Conservation (phyloP, 1,284 basidiomycete species). For the Cryptococcus depauperatus region DNA sequence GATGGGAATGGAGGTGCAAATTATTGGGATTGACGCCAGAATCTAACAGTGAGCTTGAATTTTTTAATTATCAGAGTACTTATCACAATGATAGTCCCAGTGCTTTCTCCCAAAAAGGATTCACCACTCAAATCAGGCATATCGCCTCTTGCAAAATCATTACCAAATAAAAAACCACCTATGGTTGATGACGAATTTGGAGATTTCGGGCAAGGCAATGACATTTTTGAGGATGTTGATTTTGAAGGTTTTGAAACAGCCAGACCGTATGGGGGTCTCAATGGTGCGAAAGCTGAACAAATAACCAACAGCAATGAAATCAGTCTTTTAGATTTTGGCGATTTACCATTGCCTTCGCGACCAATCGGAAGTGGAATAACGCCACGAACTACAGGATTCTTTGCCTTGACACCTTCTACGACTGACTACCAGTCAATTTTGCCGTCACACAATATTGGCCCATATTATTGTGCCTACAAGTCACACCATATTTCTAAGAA, state of each 20-base stretch:
- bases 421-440: background rate
- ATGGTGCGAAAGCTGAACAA: background rate
- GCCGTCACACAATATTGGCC: constrained; percentile 17
- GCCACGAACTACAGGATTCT: constrained; percentile 39
- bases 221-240: constrained; percentile 58
- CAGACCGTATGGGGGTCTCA: constrained; percentile 3
- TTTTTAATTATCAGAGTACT: background rate
- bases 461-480: constrained; percentile 37
- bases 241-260: constrained; percentile 69
- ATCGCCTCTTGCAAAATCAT: constrained; percentile 21
- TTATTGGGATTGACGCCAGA: constrained; percentile 50
- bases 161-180: constrained; percentile 5
- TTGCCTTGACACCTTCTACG: constrained; percentile 33
- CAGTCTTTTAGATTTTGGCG: constrained; percentile 44
- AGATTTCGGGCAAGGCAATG: constrained; percentile 32
- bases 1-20: constrained; percentile 67
- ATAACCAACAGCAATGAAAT: constrained; percentile 16
- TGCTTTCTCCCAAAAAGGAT: constrained; percentile 7
- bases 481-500: constrained; percentile 29
- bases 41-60: background rate
- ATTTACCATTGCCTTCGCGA: constrained; percentile 41
- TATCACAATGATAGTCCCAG: background rate
- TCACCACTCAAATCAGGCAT: constrained; percentile 20
- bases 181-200: constrained; percentile 34
- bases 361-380: constrained; percentile 18